Conservation (phyloP, 2,329 filamentous ascomycete genomes). For the Neopestalotiopsis rosae region DNA sequence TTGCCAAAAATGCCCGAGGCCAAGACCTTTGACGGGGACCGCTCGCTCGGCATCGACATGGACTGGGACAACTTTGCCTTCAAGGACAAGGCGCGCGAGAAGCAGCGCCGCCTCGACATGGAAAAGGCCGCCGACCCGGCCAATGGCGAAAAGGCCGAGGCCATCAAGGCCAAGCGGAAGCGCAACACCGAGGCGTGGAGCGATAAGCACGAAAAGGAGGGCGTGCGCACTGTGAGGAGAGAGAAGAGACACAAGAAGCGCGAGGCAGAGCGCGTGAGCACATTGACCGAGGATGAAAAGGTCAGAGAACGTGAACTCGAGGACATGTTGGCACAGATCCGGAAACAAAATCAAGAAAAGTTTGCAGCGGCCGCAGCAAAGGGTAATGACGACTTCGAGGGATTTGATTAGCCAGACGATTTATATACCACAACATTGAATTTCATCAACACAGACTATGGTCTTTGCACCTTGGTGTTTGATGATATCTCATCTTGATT, state of each 20-base stretch:
- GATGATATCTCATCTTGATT: not conserved
- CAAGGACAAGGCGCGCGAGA: slow-evolving; percentile 74
- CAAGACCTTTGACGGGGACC: slow-evolving; percentile 73
- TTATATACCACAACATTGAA: not conserved
- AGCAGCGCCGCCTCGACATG: slow-evolving; percentile 63
- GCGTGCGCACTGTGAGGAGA: slow-evolving; percentile 63
- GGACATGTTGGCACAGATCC: slow-evolving; percentile 68
- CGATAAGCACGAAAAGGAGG: slow-evolving; percentile 70
- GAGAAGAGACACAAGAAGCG: slow-evolving; percentile 69
- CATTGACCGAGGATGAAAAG: slow-evolving; percentile 75
- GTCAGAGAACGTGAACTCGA: slow-evolving; percentile 67
- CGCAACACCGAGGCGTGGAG: slow-evolving; percentile 75
- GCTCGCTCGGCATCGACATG: slow-evolving; percentile 64
- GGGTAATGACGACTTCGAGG: slow-evolving; percentile 59
- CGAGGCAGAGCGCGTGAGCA: slow-evolving; percentile 66
- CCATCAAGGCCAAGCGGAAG: slow-evolving; percentile 58
- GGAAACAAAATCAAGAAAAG: slow-evolving; percentile 58
- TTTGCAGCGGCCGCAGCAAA: slow-evolving; percentile 34
- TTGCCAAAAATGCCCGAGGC: slow-evolving; percentile 95
- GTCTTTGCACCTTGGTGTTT: not conserved
- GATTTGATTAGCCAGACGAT: slow-evolving; percentile 52
- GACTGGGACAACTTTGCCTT: slow-evolving; percentile 74
- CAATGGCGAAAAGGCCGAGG: slow-evolving; percentile 39
- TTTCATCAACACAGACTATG: not conserved
- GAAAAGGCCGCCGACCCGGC: slow-evolving; percentile 40